Conservation (phyloP, 192 early-diverging fungal genomes). For the Dissophora globulifera region DNA sequence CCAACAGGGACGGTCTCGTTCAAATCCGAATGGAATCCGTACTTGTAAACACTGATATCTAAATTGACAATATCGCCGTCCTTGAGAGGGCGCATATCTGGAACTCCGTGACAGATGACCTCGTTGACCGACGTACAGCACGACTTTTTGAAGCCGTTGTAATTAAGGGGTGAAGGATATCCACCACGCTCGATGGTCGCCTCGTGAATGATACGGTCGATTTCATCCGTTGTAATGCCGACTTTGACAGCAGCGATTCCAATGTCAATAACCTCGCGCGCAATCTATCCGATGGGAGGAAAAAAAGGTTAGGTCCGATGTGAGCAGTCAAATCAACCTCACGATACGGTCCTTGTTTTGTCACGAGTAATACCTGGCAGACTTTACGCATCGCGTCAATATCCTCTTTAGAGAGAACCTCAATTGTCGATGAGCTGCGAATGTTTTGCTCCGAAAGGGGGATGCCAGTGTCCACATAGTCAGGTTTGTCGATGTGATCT, state of each 20-base stretch:
- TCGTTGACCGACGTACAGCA: constrained; percentile 80
- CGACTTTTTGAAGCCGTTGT: constrained; percentile 96
- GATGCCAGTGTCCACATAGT: constrained; percentile 79
- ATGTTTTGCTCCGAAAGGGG: constrained; percentile 81
- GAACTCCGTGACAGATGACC: constrained; percentile 98
- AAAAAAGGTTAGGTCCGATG: no score
- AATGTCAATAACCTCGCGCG: constrained; percentile 91
- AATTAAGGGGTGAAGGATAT: constrained; percentile 98
- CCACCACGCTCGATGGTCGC: constrained; percentile 90
- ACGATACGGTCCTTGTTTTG: no score
- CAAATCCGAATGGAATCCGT: constrained; percentile 95
- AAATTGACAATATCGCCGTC: constrained; percentile 98
- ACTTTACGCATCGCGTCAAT: constrained; percentile 84
- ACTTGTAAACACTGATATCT: constrained; percentile 88
- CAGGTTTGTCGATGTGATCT: constrained; percentile 71
- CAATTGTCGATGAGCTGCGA: constrained; percentile 73
- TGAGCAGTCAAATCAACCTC: no score
- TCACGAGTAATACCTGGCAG: constrained; percentile 80
- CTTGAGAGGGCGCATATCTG: constrained; percentile 89
- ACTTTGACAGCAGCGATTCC: constrained; percentile 81
- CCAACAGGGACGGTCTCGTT: constrained; percentile 95
- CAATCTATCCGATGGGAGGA: constrained; percentile 19
- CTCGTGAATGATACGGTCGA: constrained; percentile 96
- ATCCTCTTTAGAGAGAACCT: constrained; percentile 74
- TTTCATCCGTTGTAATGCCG: constrained; percentile 95